Base-by-base conservation (phyloP, 768 basidiomycete genomes). In the Leccinum disarticulatum region DNA sequence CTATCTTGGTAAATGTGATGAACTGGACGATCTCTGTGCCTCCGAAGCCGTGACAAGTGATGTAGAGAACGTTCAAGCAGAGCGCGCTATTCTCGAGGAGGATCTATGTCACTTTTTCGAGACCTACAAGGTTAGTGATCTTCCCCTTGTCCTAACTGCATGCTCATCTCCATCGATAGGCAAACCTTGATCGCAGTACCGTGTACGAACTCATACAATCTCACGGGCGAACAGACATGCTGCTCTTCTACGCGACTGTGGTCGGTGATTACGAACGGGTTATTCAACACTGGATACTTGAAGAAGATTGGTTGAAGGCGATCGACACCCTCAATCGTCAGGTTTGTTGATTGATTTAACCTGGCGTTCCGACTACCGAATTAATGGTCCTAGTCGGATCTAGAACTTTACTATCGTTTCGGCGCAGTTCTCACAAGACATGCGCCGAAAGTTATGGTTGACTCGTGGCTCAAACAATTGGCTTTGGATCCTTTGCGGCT, bases 1-100 rank as follows among this genome's bases (percentile, higher is more conserved):
- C 64, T 98, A 95, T 70, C 84, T 99, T 15, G 91, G 91, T 74
- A 98, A 97, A 78, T 94, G 92, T 73, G 96, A 97, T 68, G 93
- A 96, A 61, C 78, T 98, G 54, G 97, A 99, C 68, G 97, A 98
- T 69, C 80, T 95, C 17, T 86, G 95, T 28, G 94, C 93, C 0
- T 91, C 95, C 0, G 93, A 95, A 72, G 85, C 85, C 1, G 80
- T 86, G 14, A 85, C 88, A 11, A 86, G 87, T 54, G 91, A 96
- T 63, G 87, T 89, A 15, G 91, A 95, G 54, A 95, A 95, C 69
- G 75, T 98, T 31, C 81, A 85, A 52, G 80, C 87, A 3, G 95
- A 98, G 70, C 82, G 88, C 48, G 76, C 77, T 15, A 87, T 98
- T 35, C 79, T 98, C 19, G 95, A 97, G 67, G 97, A 98, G 48